Conservation (phyloP, 805 yeast genomes). For the Saccharomyces paradoxus region DNA sequence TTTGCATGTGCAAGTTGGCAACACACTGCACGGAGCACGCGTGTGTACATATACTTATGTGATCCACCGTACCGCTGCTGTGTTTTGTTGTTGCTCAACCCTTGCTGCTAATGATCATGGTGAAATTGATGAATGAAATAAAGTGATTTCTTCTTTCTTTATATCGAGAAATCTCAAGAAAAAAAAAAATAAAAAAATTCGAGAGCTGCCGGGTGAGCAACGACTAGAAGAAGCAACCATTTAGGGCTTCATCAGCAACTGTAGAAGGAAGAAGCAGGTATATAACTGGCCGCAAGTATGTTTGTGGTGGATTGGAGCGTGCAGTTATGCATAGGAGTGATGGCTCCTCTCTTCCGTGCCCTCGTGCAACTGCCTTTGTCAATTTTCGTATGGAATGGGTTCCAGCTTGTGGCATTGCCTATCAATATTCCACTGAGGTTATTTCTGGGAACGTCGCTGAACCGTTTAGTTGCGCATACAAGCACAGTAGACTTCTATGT, state of each 20-base stretch:
- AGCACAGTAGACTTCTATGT: constrained; percentile 10
- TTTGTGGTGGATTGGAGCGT: not conserved
- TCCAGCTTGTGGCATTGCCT: constrained; percentile 17
- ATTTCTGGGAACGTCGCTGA: constrained; percentile 18
- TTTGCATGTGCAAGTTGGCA: not conserved
- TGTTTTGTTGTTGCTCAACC: not conserved
- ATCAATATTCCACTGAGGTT: constrained; percentile 21
- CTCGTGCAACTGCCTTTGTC: constrained; percentile 9
- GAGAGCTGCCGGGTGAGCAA: not conserved
- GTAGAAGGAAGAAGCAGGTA: not conserved
- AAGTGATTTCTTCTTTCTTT: not conserved
- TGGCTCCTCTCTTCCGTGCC: not conserved
- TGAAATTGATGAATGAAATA: not conserved
- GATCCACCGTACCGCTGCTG: not conserved
- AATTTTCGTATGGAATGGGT: constrained; percentile 12
- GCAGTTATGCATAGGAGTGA: not conserved
- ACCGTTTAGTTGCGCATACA: constrained; percentile 10
- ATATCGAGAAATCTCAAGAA: not conserved
- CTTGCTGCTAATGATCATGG: not conserved
- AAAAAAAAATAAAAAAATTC: not conserved
- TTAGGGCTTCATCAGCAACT: not conserved
- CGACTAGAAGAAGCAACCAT: not conserved
- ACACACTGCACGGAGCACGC: not conserved
- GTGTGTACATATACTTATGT: not conserved
- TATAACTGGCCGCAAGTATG: not conserved